A percentile compares a stretch with the other conserved stretches of the same genome.
Conservation (phyloP, 2,329 filamentous ascomycete species). For the Xylaria arbuscula region DNA sequence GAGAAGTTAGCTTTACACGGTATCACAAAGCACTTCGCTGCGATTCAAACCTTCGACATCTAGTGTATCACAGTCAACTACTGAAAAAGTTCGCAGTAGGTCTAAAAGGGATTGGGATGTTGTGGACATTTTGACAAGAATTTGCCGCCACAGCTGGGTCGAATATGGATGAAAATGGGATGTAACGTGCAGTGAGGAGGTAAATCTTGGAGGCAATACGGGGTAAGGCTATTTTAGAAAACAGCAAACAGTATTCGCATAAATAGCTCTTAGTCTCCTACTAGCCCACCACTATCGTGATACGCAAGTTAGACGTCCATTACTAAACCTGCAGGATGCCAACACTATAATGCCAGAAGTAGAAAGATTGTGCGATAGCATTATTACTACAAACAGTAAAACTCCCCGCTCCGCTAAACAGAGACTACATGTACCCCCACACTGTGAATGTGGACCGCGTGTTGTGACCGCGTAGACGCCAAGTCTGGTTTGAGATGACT, state of each 20-base stretch:
- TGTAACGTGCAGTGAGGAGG: not conserved
- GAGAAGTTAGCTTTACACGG: constrained; percentile 5
- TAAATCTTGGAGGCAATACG: not conserved
- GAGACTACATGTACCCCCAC: not conserved
- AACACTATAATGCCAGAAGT: not conserved
- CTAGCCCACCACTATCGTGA: not conserved
- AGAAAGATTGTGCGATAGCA: not conserved
- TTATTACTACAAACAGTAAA: not conserved
- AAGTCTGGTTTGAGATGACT: not conserved
- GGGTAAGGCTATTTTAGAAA: not conserved
- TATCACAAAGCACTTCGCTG: not conserved
- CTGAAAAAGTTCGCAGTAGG: not conserved
- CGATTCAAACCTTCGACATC: constrained; percentile 11
- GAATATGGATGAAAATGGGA: not conserved
- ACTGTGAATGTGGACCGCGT: not conserved
- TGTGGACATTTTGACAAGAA: not conserved
- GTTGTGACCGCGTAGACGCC: not conserved
- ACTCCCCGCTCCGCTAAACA: not conserved
- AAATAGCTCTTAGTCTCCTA: not conserved
- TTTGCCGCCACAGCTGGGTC: not conserved
- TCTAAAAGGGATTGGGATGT: constrained; percentile 1
- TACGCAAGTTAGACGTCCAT: not conserved
- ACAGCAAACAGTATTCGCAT: not conserved
- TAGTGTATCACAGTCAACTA: constrained; percentile 8
- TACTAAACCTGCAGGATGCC: not conserved